Base-by-base conservation (phyloP, 2,329 filamentous ascomycete species). In the Shiraia sp. region DNA sequence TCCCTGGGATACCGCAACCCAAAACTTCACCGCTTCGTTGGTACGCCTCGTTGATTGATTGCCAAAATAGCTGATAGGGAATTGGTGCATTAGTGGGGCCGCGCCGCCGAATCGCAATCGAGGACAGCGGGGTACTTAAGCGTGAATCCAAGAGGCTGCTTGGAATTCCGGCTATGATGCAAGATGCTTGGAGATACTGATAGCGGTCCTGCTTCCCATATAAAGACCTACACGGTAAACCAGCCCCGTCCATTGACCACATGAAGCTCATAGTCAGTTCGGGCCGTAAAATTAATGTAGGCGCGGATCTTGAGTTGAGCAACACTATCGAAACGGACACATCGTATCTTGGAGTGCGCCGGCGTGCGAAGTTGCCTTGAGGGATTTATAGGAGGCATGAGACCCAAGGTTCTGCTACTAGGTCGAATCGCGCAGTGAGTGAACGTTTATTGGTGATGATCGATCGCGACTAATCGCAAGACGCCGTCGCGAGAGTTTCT, bases 361-460 rank as follows among this genome's bases (percentile, higher is more conserved):
- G 33, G 34, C 24, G 39, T 15, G 14, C 24, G 13, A 22, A 34
- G 24, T 24, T 27, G 7, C 16, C 33, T 14, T 28, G 14, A 15
- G 24, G 24, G 10, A 66, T 49, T 43, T 16, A 22, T 30, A 38
- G 31, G 30, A 36, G 40, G 41, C 25, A 45, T 45, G 42, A 81
- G 76, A 55, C 77, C 79, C 27, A 84, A 82, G 58, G 78, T 85
- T 34, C 75, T 88, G 6, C 75, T 85, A 29, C 71, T 88, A 12
- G 85, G 85, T 33, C 59, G 73, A 26, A 81, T 88, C 49, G 76
- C 80, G 41, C 80, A 84, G 84, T 87, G 70, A 55, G 80, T 76
- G 36, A 23, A 25, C 10, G 13, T 25, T 3, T 4, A 14, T 33
- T 23, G 24, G 13, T 14, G 24, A 19, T 32, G 24, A 19, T 32